Percentiles rank a stretch among this genome's conserved stretches.
Evolutionary conservation across 2,329 filamentous ascomycete genomes (phyloP).

Genomic region (Pseudogymnoascus sp.): DNA sequence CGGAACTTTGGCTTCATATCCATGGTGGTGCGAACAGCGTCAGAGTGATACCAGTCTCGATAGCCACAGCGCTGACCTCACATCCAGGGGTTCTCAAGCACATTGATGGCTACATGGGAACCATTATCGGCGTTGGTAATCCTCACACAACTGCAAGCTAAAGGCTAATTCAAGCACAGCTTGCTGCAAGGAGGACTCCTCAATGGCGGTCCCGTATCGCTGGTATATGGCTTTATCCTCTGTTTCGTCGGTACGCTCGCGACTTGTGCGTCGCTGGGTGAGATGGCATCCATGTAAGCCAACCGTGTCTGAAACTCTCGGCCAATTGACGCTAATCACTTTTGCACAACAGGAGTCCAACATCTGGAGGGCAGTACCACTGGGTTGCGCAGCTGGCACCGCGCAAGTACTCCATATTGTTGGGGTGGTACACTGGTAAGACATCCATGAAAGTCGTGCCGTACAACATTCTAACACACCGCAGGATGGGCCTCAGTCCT

Average conservation of each 20-base stretch:
- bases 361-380: constrained; percentile 47
- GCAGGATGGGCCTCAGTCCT: constrained; percentile 40
- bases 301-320: constrained; percentile 18
- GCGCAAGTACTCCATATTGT: constrained; percentile 37
- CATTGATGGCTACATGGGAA: constrained; percentile 47
- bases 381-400: constrained; percentile 48
- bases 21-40: constrained; percentile 29
- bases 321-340: not conserved
- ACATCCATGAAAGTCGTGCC: not conserved
- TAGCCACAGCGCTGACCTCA: constrained; percentile 1
- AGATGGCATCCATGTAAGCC: constrained; percentile 24
- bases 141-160: not conserved
- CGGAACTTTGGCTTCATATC: constrained; percentile 42
- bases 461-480: constrained; percentile 18
- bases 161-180: not conserved
- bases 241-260: constrained; percentile 37
- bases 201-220: constrained; percentile 42
- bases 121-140: constrained; percentile 27
- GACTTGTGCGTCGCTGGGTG: constrained; percentile 32
- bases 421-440: constrained; percentile 36
- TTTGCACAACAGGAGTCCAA: constrained; percentile 9
- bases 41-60: not conserved
- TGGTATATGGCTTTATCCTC: constrained; percentile 42
- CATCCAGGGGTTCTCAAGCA: constrained; percentile 36
- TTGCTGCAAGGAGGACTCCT: constrained; percentile 6